Conservation (phyloP, 495 filamentous ascomycete genomes). For the Penicillium diatomitis region DNA sequence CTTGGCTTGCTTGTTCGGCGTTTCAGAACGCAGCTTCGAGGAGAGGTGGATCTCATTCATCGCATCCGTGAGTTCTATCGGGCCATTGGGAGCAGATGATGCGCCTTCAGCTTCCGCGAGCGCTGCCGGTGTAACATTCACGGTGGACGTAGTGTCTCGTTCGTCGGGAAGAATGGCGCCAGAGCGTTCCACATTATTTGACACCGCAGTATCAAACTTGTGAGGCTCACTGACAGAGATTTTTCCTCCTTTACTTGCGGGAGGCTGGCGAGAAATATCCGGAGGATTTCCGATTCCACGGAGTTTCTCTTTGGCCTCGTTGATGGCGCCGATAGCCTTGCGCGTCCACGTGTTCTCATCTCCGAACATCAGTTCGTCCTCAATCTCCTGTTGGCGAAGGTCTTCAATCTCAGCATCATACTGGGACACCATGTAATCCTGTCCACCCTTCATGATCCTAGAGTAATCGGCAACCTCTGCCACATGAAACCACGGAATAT, state of each 20-base stretch:
- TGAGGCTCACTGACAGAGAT: slow-evolving; percentile 30
- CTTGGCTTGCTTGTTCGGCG: slow-evolving; percentile 18
- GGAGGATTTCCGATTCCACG: slow-evolving; percentile 66
- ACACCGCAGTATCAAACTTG: not conserved
- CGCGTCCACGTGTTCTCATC: slow-evolving; percentile 88
- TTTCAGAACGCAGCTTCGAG: slow-evolving; percentile 10
- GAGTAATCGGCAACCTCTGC: slow-evolving; percentile 93
- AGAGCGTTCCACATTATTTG: slow-evolving; percentile 31
- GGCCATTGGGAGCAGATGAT: not conserved
- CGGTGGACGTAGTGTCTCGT: too few relatives aligned
- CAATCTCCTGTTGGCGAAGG: slow-evolving; percentile 63
- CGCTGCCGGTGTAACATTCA: too few relatives aligned
- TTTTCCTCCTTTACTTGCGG: slow-evolving; percentile 33
- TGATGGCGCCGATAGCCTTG: slow-evolving; percentile 65
- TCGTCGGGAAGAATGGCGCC: slow-evolving; percentile 26
- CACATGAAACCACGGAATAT: slow-evolving; percentile 89
- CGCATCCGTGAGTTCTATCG: slow-evolving; percentile 20
- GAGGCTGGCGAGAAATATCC: slow-evolving; percentile 40
- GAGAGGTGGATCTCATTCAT: slow-evolving; percentile 18
- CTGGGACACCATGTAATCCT: slow-evolving; percentile 75
- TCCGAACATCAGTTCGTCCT: slow-evolving; percentile 89
- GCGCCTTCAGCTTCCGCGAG: slow-evolving; percentile 3
- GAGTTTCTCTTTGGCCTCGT: slow-evolving; percentile 61
- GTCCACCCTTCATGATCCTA: slow-evolving; percentile 87
- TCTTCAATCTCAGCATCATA: slow-evolving; percentile 69